These are phyloP conservation scores for Reutealis trisperma DNA, from an alignment of 345 rosid species.

Conservation along the genomic window DNA sequence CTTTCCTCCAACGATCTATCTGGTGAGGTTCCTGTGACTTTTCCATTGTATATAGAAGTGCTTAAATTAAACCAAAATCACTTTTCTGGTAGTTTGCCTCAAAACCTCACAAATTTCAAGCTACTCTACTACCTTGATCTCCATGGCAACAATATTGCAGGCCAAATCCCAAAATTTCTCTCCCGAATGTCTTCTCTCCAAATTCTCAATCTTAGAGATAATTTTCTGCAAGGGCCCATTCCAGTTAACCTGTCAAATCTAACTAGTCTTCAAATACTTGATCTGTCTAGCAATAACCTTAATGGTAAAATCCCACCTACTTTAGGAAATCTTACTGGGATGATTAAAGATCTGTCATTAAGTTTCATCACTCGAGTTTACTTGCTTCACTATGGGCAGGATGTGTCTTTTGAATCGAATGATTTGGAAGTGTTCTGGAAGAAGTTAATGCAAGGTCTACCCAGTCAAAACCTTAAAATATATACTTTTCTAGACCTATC, in stretches of 20 bases:
- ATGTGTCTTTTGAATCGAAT: neutral
- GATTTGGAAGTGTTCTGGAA: constrained; percentile 40
- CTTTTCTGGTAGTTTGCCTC: constrained; percentile 30
- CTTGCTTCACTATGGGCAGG: neutral
- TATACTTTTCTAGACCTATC: constrained; percentile 46
- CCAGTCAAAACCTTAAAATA: neutral
- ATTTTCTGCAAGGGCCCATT: constrained; percentile 33
- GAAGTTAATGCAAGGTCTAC: constrained; percentile 31
- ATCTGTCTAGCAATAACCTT: constrained; percentile 36
- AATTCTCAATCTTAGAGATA: constrained; percentile 39
- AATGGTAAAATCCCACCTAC: constrained; percentile 31
- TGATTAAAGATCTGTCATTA: constrained; percentile 18
- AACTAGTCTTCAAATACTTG: constrained; percentile 34
- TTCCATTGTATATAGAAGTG: neutral
- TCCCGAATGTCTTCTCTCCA: constrained; percentile 30
- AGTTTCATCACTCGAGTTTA: neutral
- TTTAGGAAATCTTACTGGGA: constrained; percentile 38
- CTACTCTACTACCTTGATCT: constrained; percentile 39
- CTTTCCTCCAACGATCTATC: neutral
- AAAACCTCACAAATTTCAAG: constrained; percentile 15
- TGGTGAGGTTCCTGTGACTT: neutral
- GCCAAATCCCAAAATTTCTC: constrained; percentile 27
- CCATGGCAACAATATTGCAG: constrained; percentile 38
- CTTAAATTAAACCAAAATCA: constrained; percentile 19
- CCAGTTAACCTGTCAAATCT: constrained; percentile 34